Evolutionary conservation across 78 protist species (phyloP), one percentile per base, ranked within the genome.

Genomic region (Dictyostelium capitatum): DNA sequence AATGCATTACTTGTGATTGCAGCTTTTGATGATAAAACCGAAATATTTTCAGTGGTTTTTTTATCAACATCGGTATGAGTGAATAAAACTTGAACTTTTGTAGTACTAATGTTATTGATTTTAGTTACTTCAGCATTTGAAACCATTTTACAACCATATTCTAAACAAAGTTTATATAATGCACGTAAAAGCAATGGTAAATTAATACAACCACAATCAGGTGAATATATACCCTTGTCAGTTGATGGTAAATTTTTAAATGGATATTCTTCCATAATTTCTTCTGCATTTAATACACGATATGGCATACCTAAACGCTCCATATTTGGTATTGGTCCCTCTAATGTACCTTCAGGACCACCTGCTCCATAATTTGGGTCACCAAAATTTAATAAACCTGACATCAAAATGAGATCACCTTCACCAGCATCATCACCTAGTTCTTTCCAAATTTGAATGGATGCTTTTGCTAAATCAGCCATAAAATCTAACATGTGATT

Each of bases 281-380:
- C 30, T 43, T 73, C 11, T 0, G 56, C 0, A 0, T 11, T 46
- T 11, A 73, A 20, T 1, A 46, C 30, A n/a, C 12, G 17, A 30
- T 73, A 73, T 46, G 20, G 80, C 80, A 73, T 73, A 17, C 54
- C 54, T 11, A 73, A 73, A n/a, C 80, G 17, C 0, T n/a, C 37
- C 15, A 73, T 19, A 73, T 73, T 73, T 46, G 32, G 37, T 8
- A 73, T 73, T 37, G 80, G 80, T 3, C 54, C 80, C 12, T n/a
- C 17, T 11, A 73, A 73, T n/a, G 80, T 73, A 46, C 80, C 80
- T 73, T 73, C 80, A n/a, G 80, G 80, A 11, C 80, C 80, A 23
- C 80, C 80, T 15, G 80, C 80, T 4, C 80, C 80, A 73, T 73
- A 73, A 19, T 73, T 46, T 73, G 80, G 80, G n/a, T 73, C 56